phyloP scores from a whole-genome alignment of 2,329 filamentous ascomycete species.

The Epichloe hybrida region DNA sequence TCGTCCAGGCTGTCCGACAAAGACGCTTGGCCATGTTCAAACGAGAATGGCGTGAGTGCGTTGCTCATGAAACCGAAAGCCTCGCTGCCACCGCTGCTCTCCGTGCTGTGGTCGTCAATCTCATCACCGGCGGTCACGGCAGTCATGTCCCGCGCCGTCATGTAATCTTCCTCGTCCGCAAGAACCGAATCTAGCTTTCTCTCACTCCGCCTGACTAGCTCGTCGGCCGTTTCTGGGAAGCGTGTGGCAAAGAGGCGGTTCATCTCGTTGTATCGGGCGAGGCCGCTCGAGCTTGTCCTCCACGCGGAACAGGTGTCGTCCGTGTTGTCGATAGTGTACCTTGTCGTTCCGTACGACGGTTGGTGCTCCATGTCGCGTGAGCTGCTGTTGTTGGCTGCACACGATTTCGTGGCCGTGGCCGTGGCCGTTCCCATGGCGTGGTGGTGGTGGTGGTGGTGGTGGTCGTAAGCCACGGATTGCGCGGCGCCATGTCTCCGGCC shows the following conservation, averaged over 20 bases:
- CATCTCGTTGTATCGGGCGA: background rate
- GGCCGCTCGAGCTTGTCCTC: background rate
- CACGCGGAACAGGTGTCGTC: background rate
- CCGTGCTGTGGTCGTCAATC: too few relatives aligned
- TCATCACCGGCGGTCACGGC: background rate
- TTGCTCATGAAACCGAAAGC: too few relatives aligned
- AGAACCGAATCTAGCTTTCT: background rate
- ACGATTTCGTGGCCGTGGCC: background rate
- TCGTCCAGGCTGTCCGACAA: too few relatives aligned
- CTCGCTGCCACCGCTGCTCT: background rate
- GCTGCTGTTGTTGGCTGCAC: background rate
- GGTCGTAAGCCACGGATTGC: background rate
- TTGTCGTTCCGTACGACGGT: background rate
- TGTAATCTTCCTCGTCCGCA: background rate
- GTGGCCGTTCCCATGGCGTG: too few relatives aligned
- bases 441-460: background rate
- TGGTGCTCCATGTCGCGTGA: background rate
- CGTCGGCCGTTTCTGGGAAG: background rate
- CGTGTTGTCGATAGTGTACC: background rate
- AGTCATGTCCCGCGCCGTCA: background rate
- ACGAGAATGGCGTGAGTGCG: too few relatives aligned
- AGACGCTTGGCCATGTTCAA: too few relatives aligned
- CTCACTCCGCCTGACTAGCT: background rate
- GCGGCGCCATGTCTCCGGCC: background rate
- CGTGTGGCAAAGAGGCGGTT: background rate